A percentile compares a stretch with the other conserved stretches of the same genome.
These are phyloP conservation scores for Clarkia xantiana DNA, from an alignment of 345 rosid species.

Conservation along the genomic window DNA sequence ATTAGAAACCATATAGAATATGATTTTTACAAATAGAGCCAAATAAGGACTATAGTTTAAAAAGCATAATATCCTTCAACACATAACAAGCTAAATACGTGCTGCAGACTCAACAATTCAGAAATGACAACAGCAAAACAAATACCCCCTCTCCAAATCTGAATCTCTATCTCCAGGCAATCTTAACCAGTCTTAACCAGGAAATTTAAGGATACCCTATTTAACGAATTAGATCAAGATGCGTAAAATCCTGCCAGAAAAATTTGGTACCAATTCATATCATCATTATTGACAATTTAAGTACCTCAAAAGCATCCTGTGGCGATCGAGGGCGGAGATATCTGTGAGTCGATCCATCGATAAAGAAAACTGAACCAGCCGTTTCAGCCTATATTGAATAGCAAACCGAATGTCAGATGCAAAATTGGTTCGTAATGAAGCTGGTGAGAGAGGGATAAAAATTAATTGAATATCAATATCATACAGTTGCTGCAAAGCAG, in stretches of 20 bases:
- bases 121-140: too few species aligned
- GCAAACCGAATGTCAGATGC: conserved; percentile 12
- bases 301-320: conserved; percentile 33
- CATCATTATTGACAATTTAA: neutral
- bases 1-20: too few species aligned
- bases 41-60: neutral
- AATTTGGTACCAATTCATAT: neutral
- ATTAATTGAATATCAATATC: conserved; percentile 2
- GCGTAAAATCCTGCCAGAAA: neutral
- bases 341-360: conserved; percentile 44
- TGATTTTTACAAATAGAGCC: neutral
- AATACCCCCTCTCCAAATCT: too few species aligned
- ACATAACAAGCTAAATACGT: too few species aligned
- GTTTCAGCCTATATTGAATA: conserved; percentile 21
- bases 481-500: conserved; percentile 28
- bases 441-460: too few species aligned
- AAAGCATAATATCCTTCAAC: neutral
- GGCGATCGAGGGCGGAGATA: conserved; percentile 49
- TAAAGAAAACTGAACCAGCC: conserved; percentile 55
- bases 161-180: too few species aligned
- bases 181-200: too few species aligned
- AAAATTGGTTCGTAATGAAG: neutral
- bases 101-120: too few species aligned
- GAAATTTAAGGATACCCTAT: neutral
- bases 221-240: neutral